These are phyloP conservation scores for Dothideomycetidae sp. DNA, from an alignment of 2,329 filamentous ascomycete genomes.

Conservation along the genomic window DNA sequence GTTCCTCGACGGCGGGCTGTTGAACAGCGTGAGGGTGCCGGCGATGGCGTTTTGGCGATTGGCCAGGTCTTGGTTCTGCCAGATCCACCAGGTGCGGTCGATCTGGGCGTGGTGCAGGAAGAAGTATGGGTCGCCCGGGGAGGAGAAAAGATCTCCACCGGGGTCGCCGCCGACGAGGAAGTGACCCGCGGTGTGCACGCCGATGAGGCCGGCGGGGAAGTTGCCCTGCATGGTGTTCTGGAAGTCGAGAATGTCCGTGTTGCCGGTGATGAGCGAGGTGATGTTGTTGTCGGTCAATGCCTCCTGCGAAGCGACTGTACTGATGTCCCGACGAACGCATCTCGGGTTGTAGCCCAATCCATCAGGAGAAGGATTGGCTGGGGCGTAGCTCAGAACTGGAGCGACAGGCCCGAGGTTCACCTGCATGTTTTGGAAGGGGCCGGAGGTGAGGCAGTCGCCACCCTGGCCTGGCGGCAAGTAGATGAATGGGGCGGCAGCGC, in stretches of 20 bases:
- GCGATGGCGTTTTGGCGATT: constrained; percentile 24
- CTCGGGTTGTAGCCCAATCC: constrained; percentile 21
- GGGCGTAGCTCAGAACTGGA: constrained; percentile 21
- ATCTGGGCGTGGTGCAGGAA: constrained; percentile 36
- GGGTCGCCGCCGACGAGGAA: constrained; percentile 33
- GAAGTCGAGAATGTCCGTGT: constrained; percentile 14
- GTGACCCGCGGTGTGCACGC: constrained; percentile 34
- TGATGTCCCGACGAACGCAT: constrained; percentile 27
- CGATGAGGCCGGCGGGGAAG: constrained; percentile 13
- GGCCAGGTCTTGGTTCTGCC: constrained; percentile 32
- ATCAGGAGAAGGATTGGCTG: constrained; percentile 18
- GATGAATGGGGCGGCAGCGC: constrained; percentile 13
- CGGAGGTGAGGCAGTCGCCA: constrained; percentile 38
- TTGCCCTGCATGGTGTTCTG: constrained; percentile 18
- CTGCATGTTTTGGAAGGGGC: constrained; percentile 35
- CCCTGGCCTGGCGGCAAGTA: constrained; percentile 34
- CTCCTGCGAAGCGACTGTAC: constrained; percentile 10
- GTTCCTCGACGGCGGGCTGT: constrained; percentile 28
- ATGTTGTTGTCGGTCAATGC: constrained; percentile 13
- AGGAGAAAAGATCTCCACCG: constrained; percentile 31
- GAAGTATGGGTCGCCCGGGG: constrained; percentile 34
- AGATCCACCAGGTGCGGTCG: constrained; percentile 36
- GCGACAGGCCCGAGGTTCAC: constrained; percentile 37
- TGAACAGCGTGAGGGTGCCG: constrained; percentile 31
- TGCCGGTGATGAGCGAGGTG: constrained; percentile 13